Evolutionary conservation across 176 grass and related monocot species (phyloP).

Genomic region (Cenchrus fungigraminus): DNA sequence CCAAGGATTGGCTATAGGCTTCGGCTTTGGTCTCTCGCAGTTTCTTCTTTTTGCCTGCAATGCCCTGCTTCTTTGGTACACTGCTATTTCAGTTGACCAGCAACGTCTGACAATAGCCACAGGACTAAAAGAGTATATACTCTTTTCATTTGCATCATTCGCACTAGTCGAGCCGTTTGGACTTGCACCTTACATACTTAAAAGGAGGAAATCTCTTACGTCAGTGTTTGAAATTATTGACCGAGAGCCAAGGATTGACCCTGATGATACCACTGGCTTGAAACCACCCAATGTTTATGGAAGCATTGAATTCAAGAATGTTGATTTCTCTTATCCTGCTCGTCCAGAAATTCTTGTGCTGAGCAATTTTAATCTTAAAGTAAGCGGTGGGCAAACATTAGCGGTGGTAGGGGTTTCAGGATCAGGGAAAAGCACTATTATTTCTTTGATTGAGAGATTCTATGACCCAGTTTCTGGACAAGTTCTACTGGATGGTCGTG

Average conservation of each 20-base stretch:
- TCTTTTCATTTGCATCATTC: slow-evolving; percentile 97
- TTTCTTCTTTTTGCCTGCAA: slow-evolving; percentile 99
- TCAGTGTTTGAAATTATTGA: slow-evolving; percentile 99
- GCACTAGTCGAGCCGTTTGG: slow-evolving; percentile 98
- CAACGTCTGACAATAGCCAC: slow-evolving; percentile 71
- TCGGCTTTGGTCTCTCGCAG: slow-evolving; percentile 94
- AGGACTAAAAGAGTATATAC: slow-evolving; percentile 92
- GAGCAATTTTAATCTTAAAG: slow-evolving; percentile 98
- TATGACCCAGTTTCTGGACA: slow-evolving; percentile 93
- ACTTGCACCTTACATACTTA: slow-evolving; percentile 97
- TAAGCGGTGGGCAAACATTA: slow-evolving; percentile 88
- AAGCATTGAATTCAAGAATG: slow-evolving; percentile 97
- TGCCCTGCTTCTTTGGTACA: slow-evolving; percentile 95
- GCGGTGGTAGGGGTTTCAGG: slow-evolving; percentile 97
- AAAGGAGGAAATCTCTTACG: slow-evolving; percentile 83
- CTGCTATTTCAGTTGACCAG: slow-evolving; percentile 77
- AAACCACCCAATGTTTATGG: slow-evolving; percentile 99
- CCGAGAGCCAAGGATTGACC: slow-evolving; percentile 91
- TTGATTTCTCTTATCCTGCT: slow-evolving; percentile 92
- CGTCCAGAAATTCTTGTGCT: slow-evolving; percentile 88
- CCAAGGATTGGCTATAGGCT: slow-evolving; percentile 88
- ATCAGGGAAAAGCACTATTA: slow-evolving; percentile 97
- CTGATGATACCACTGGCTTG: slow-evolving; percentile 93
- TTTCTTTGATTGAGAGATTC: slow-evolving; percentile 96
- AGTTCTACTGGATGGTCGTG: slow-evolving; percentile 96